A percentile compares a stretch with the other conserved stretches of the same genome.
phyloP scores from a whole-genome alignment of 441 rosid species.

The Populus tomentosa region DNA sequence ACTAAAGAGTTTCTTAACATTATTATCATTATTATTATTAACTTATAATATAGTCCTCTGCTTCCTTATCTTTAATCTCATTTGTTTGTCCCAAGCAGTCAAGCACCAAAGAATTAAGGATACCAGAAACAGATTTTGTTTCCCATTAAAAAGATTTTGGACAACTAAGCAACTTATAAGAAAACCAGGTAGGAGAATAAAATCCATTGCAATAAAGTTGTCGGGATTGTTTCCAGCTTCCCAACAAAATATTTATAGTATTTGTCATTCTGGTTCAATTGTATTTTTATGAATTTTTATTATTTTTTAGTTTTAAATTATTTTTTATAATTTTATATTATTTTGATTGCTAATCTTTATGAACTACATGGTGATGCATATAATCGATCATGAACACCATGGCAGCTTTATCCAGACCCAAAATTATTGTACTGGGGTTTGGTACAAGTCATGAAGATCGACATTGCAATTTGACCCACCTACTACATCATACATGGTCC shows the following conservation, averaged over 20 bases:
- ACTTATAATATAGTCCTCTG: no score
- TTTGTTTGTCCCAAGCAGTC: neutral
- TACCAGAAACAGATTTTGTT: neutral
- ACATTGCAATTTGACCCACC: neutral
- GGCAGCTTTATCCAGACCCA: neutral
- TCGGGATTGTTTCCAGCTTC: neutral
- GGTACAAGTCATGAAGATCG: neutral
- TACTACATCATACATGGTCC: neutral
- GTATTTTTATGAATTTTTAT: no score
- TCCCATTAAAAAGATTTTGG: neutral
- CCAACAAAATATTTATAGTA: no score
- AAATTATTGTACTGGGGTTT: neutral
- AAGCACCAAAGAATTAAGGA: neutral
- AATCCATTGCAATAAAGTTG: constrained; percentile 5
- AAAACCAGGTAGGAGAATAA: constrained; percentile 1
- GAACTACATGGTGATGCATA: no score
- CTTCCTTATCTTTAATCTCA: neutral
- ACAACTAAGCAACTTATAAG: neutral
- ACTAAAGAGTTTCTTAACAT: no score
- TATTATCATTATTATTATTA: no score
- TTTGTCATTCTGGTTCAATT: no score
- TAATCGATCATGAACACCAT: no score
- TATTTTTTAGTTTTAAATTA: no score
- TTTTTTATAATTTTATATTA: no score
- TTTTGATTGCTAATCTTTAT: no score